Conservation (phyloP, 495 filamentous ascomycete species). For the Hapsidospora chrysogenum region DNA sequence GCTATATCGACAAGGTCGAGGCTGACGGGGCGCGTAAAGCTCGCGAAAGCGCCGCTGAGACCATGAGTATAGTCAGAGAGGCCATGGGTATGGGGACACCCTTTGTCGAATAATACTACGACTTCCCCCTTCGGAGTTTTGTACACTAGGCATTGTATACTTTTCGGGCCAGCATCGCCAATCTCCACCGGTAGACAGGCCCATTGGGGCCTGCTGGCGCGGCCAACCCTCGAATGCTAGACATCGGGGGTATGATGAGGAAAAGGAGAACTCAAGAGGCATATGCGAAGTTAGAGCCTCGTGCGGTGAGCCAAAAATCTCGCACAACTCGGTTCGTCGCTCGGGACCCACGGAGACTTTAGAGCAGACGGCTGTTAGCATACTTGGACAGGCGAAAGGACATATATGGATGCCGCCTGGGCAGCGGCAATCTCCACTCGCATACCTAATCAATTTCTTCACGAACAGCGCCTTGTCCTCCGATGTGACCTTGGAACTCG, state of each 20-base stretch:
- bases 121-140: too few species aligned
- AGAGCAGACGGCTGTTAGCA: not conserved
- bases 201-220: too few species aligned
- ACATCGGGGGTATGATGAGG: too few species aligned
- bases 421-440: too few species aligned
- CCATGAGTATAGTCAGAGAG: conserved; percentile 40
- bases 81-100: too few species aligned
- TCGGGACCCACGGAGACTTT: conserved; percentile 39
- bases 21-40: conserved; percentile 45
- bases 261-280: conserved; percentile 13
- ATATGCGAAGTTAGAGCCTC: conserved; percentile 52
- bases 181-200: too few species aligned
- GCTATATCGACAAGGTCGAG: conserved; percentile 41
- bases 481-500: conserved; percentile 41
- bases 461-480: conserved; percentile 46
- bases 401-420: too few species aligned
- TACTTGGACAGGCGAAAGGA: conserved; percentile 11
- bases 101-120: too few species aligned
- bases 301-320: conserved; percentile 54
- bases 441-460: conserved; percentile 39
- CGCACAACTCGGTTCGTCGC: conserved; percentile 43
- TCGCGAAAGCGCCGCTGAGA: conserved; percentile 42
- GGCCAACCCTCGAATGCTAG: too few species aligned
- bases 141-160: too few species aligned
- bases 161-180: too few species aligned